Base-by-base conservation (phyloP, 352 stramenopile genomes). In the Globisporangium cystogenes region DNA sequence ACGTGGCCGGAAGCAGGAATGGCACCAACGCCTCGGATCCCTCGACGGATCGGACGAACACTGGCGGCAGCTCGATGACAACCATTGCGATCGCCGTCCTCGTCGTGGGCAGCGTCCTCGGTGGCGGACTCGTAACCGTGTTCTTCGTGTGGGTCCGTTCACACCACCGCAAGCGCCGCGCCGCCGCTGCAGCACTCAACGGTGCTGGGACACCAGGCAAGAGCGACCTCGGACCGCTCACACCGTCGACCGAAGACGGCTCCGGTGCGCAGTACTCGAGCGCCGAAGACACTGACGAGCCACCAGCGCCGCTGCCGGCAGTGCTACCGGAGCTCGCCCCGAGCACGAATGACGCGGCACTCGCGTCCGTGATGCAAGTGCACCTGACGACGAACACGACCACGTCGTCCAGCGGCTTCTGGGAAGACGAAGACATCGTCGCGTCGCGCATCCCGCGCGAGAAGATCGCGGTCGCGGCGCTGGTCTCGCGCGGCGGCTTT, bases 401-500 rank as follows among this genome's bases (percentile, higher is more conserved):
- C n/a, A n/a, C n/a, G n/a, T n/a, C n/a, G n/a, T n/a, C n/a, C n/a
- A n/a, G n/a, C n/a, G n/a, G n/a, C n/a, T n/a, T n/a, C n/a, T 36
- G 11, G 31, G 31, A 36, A 36, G 31, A 36, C 11, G 4, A 4
- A 5, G 26, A 6, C 3, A 29, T 29, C 26, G 26, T 29, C 26
- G 26, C 26, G 26, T 2, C 26, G 26, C 26, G 26, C 3, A 29
- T 29, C 26, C 26, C 26, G 3, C 2, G 5, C 3, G 60, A 60
- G 14, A 72, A 72, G 21, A 46, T 72, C 14, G 11, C 54, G 15
- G 21, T 57, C 6, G 49, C 48, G 14, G 24, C 63, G n/a, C 31
- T 62, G 10, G 49, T 70, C 31, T 58, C 53, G 33, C 62, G 62
- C 21, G 66, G 66, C 35, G 59, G 55, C 7, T 74, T 66, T 45